Evolutionary conservation across 805 yeast genomes (phyloP).

Genomic region (Candida maris): DNA sequence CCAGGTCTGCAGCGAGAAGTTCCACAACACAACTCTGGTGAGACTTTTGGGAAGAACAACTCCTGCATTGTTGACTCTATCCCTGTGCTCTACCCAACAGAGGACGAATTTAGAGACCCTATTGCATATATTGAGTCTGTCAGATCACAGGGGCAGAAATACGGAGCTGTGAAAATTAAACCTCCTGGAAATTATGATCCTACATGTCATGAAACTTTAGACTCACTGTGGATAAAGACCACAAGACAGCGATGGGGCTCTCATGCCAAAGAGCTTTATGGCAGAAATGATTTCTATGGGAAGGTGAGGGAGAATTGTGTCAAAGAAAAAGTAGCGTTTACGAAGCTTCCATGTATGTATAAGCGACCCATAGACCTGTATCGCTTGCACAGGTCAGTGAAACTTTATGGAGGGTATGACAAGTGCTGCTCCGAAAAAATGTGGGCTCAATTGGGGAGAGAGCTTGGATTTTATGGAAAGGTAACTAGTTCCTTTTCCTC

Average conservation of each 20-base stretch:
- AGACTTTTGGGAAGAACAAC: slow-evolving; percentile 7
- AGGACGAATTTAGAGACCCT: slow-evolving; percentile 60
- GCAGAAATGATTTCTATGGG: slow-evolving; percentile 45
- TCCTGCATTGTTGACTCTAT: slow-evolving; percentile 19
- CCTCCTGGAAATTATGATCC: slow-evolving; percentile 50
- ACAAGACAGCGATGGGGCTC: slow-evolving; percentile 47
- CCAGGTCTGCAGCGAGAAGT: slow-evolving; percentile 43
- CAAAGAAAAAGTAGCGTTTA: slow-evolving; percentile 25
- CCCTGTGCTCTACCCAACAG: slow-evolving; percentile 59
- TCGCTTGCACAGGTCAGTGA: slow-evolving; percentile 54
- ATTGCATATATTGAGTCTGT: slow-evolving; percentile 57
- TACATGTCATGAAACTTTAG: slow-evolving; percentile 37
- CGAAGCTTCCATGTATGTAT: slow-evolving; percentile 62
- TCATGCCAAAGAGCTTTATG: slow-evolving; percentile 37
- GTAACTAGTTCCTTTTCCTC: slow-evolving; percentile 70
- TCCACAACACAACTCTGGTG: slow-evolving; percentile 20
- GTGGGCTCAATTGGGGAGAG: slow-evolving; percentile 85
- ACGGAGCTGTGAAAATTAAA: slow-evolving; percentile 73
- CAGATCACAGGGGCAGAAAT: slow-evolving; percentile 46
- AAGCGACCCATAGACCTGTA: slow-evolving; percentile 63
- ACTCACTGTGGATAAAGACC: slow-evolving; percentile 49
- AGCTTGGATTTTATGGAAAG: slow-evolving; percentile 70
- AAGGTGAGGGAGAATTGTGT: slow-evolving; percentile 39
- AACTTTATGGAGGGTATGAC: slow-evolving; percentile 62
- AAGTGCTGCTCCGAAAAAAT: slow-evolving; percentile 60